Conservation (phyloP, 441 rosid genomes). For the Syzygium syzygioides region DNA sequence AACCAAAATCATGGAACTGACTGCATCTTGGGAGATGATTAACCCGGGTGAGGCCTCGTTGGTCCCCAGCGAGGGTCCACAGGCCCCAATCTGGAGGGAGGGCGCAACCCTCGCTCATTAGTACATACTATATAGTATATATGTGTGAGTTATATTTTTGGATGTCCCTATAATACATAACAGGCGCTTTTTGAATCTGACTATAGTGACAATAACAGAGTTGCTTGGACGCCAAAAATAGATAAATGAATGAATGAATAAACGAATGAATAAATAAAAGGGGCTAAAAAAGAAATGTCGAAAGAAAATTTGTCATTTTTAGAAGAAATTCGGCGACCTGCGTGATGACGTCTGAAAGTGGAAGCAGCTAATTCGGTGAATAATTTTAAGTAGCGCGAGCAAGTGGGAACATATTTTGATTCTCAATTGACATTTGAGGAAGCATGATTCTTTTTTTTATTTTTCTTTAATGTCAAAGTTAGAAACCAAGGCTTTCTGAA, state of each 20-base stretch:
- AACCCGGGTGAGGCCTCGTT: background rate
- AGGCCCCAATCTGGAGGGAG: too few relatives aligned
- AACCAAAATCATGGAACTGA: constrained; percentile 27
- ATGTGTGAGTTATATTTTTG: too few relatives aligned
- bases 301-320: background rate
- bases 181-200: background rate
- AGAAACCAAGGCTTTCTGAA: background rate
- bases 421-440: background rate
- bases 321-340: too few relatives aligned
- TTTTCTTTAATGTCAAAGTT: background rate
- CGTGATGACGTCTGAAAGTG: background rate
- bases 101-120: too few relatives aligned
- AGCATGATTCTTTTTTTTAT: background rate
- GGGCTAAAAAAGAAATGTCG: background rate
- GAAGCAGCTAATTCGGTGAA: background rate
- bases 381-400: background rate
- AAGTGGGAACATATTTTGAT: background rate
- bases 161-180: background rate
- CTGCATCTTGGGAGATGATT: constrained; percentile 37
- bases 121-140: too few relatives aligned
- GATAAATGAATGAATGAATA: background rate
- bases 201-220: background rate
- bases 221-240: background rate
- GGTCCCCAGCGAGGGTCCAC: too few relatives aligned
- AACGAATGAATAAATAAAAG: background rate